phyloP scores from a whole-genome alignment of 805 yeast species.

The Isabelozyma heimii region DNA sequence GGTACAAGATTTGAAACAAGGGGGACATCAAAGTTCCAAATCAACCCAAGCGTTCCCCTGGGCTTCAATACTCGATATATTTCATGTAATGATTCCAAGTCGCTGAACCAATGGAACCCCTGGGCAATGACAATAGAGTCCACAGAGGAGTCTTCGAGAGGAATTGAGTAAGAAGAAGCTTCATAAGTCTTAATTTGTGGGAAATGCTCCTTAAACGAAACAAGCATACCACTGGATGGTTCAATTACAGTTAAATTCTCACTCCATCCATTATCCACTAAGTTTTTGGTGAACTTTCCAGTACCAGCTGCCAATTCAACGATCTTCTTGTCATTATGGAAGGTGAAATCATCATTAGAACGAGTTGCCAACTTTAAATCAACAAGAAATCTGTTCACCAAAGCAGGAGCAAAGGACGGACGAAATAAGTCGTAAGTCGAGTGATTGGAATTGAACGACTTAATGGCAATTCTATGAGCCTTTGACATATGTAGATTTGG shows the following conservation, averaged over 20 bases:
- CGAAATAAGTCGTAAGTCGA: constrained; percentile 49
- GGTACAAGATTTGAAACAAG: not conserved
- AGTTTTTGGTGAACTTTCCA: constrained; percentile 55
- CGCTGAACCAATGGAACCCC: constrained; percentile 69
- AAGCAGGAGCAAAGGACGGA: constrained; percentile 43
- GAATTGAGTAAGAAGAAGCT: constrained; percentile 48
- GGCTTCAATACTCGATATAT: constrained; percentile 48
- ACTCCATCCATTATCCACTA: constrained; percentile 38
- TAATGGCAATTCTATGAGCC: constrained; percentile 37
- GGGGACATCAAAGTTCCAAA: constrained; percentile 56
- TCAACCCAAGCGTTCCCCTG: constrained; percentile 48
- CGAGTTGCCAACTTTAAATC: constrained; percentile 28
- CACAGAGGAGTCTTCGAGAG: constrained; percentile 39
- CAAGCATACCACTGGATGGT: constrained; percentile 58
- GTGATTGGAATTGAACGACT: constrained; percentile 53
- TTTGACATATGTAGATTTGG: not conserved
- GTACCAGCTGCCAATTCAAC: constrained; percentile 63
- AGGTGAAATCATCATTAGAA: constrained; percentile 1
- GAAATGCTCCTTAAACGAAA: constrained; percentile 42
- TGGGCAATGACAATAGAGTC: constrained; percentile 58
- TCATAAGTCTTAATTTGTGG: constrained; percentile 37
- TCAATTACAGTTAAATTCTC: constrained; percentile 46
- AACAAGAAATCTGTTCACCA: constrained; percentile 43
- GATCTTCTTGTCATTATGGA: constrained; percentile 21
- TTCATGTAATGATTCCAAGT: constrained; percentile 45